Conservation (phyloP, 2,329 filamentous ascomycete genomes). For the Aspergillus awamori region DNA sequence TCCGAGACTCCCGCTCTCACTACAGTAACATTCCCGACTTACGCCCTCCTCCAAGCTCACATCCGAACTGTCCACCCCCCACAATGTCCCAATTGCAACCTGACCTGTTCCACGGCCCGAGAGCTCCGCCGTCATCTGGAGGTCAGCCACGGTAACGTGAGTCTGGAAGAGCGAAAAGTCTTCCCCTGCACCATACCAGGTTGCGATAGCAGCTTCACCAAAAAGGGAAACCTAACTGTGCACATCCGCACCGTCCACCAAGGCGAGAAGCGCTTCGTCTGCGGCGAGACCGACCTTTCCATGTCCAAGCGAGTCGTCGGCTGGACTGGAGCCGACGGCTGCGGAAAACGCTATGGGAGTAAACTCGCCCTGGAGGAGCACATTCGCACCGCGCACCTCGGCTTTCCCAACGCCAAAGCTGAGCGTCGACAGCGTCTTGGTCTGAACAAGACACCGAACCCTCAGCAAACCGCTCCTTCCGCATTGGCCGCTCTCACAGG, state of each 20-base stretch:
- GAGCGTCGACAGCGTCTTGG: slow-evolving; percentile 40
- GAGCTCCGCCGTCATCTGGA: slow-evolving; percentile 78
- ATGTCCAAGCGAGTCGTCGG: slow-evolving; percentile 59
- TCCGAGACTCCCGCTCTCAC: slow-evolving; percentile 28
- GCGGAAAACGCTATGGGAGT: slow-evolving; percentile 73
- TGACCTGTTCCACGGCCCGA: slow-evolving; percentile 66
- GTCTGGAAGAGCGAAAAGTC: slow-evolving; percentile 64
- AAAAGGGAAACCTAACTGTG: slow-evolving; percentile 77
- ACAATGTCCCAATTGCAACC: slow-evolving; percentile 73
- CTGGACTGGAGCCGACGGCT: slow-evolving; percentile 69
- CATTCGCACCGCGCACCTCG: slow-evolving; percentile 77
- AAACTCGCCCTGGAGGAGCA: slow-evolving; percentile 83
- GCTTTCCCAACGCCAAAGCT: slow-evolving; percentile 53
- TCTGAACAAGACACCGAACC: slow-evolving; percentile 19
- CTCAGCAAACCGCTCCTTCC: slow-evolving; percentile 30
- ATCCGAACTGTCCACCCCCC: slow-evolving; percentile 71
- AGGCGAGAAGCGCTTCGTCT: slow-evolving; percentile 73
- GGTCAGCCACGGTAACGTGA: slow-evolving; percentile 67
- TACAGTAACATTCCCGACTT: slow-evolving; percentile 68
- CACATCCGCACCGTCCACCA: slow-evolving; percentile 79
- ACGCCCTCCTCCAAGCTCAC: slow-evolving; percentile 71
- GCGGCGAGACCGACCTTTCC: slow-evolving; percentile 68
- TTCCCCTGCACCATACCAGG: slow-evolving; percentile 67
- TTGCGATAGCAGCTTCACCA: slow-evolving; percentile 78
- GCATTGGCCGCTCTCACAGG: slow-evolving; percentile 58